Evolutionary conservation across 371 early-diverging fungal species (phyloP).

Genomic region (Saksenaea oblongispora): DNA sequence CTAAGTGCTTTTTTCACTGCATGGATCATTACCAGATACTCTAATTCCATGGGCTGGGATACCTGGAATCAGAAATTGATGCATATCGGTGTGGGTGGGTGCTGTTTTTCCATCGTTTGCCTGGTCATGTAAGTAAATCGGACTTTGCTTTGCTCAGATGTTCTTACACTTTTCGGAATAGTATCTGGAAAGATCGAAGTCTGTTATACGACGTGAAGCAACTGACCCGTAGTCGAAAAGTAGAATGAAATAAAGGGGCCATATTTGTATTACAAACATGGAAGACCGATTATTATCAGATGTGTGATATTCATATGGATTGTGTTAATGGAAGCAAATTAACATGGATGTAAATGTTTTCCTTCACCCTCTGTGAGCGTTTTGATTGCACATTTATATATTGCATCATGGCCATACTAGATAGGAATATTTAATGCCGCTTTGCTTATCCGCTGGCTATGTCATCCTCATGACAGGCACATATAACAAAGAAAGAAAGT

Average conservation of each 20-base stretch:
- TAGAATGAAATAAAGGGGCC: not conserved
- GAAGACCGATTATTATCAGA: too few species aligned
- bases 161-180: not conserved
- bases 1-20: constrained; percentile 47
- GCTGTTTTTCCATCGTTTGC: constrained; percentile 38
- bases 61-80: constrained; percentile 49
- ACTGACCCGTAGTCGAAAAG: not conserved
- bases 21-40: constrained; percentile 61
- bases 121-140: constrained; percentile 41
- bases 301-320: too few species aligned
- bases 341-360: too few species aligned
- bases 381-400: too few species aligned
- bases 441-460: too few species aligned
- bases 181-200: not conserved
- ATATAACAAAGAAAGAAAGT: too few species aligned
- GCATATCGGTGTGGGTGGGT: constrained; percentile 62
- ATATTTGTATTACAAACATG: too few species aligned
- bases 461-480: too few species aligned
- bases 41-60: constrained; percentile 60
- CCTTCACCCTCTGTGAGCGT: too few species aligned
- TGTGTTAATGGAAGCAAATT: too few species aligned
- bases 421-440: too few species aligned
- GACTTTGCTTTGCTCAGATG: not conserved
- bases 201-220: not conserved
- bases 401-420: too few species aligned